Evolutionary conservation across 495 filamentous ascomycete genomes (phyloP), one percentile per base, ranked within the genome.

Genomic region (Hypoxylon intermedium): DNA sequence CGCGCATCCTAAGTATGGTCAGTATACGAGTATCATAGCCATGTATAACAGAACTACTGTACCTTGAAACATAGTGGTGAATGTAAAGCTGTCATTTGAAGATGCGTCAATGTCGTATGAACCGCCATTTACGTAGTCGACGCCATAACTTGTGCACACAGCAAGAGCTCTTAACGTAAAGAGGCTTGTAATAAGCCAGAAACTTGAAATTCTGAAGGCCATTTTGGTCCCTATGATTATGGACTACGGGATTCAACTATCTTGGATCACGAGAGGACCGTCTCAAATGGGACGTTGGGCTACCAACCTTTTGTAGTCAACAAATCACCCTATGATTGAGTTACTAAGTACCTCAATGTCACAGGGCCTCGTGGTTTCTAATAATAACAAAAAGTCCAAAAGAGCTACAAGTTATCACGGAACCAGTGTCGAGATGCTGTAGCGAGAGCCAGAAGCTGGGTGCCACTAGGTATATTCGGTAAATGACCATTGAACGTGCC

Each of bases 21-120:
- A 66, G 58, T 13, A 36, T 9, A 20, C 19, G 9, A 6, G 1
- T 13, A 44, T 37, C 18, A 38, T 9, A 19, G 19, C 6, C n/a
- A 33, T 19, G 11, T 19, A 11, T 45, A 9, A 9, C 28, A 2
- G 2, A 6, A 20, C 1, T 7, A 3, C 12, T 23, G 20, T 66
- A 78, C 75, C 75, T 58, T 77, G 74, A 43, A 78, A 78, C 21
- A 77, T 66, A 0, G 72, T 74, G 28, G 69, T 67, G 57, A 78
- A 78, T 20, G 62, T 75, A 37, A 78, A 78, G 44, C 74, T 74
- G 15, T 74, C 69, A 42, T 72, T 73, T 18, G 75, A 78, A 3
- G 74, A 51, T 1, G 59, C 34, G 48, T 78, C 76, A 34, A 78
- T 75, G 51, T 77, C 69, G 48, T 78, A 78, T 9, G 68, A 58